Base-by-base conservation (phyloP, 108 stramenopile species). In the Conticribra weissflogii region DNA sequence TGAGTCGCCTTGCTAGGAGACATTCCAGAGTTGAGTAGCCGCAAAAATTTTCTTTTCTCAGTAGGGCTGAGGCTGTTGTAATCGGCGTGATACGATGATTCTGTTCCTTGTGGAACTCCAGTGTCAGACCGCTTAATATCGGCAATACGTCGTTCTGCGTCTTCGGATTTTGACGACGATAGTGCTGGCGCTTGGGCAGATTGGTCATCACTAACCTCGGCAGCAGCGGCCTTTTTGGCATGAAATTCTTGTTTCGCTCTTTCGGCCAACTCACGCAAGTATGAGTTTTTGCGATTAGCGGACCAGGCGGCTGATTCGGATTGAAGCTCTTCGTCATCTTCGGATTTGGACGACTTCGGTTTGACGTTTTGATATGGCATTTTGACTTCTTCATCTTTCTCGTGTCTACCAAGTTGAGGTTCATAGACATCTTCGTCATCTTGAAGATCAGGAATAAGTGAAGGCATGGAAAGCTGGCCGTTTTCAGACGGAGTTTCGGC, bases 41-140 rank as follows among this genome's bases (percentile, higher is more conserved):
- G 81, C 59, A 93, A 67, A 52, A 93, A 93, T 58, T 86, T 83
- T 3, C 89, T 78, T 61, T 93, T 93, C 55, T 93, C 89, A 19
- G 78, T 31, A 3, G 83, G 72, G 60, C 46, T 83, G 56, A 90
- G 88, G 47, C 55, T 83, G 49, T 68, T 73, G 70, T 93, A 93
- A 31, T 84, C 83, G 14, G 63, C 72, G 34, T 68, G 64, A 29
- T 74, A 71, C 1, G 33, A 25, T 32, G 63, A 7, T 53, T 66
- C 54, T 15, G 41, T 44, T 16, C 24, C 66, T 23, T 36, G 0
- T 21, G 12, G 19, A 7, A 50, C 45, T 34, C 5, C 32, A 50
- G 22, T 22, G 2, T 31, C 51, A 48, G n/a, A 5, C 19, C 27
- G 24, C 27, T 54, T 22, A 19, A 16, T 16, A 30, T 49, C 16